Base-by-base conservation (phyloP, 805 yeast species). In the Saccharomycopsis malanga region DNA sequence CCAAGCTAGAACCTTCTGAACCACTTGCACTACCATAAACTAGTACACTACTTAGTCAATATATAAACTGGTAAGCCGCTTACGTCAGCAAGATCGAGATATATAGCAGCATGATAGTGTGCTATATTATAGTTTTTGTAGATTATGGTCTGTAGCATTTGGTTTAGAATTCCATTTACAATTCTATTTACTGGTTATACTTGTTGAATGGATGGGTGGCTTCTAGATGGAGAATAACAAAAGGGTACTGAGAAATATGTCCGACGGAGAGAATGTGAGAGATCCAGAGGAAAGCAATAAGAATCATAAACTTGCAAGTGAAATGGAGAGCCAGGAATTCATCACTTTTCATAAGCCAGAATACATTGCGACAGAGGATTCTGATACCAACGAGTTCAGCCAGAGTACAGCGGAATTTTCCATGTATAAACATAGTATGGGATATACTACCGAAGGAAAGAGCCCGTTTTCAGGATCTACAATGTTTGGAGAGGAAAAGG, bases 401-500 rank as follows among this genome's bases (percentile, higher is more conserved):
- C n/a, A n/a, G n/a, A n/a, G n/a, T n/a, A 27, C 12, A 27, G 30
- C 30, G 12, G 30, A 27, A 12, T 12, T 27, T 27, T 12, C 12
- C 30, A 27, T 27, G 30, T 27, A 27, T 12, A 27, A 27, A 27
- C 7, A 27, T 12, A n/a, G n/a, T 27, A 9, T 12, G 7, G 30
- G 30, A 12, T 12, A 7, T 12, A 7, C 7, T 27, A 12, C 30
- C 7, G 32, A 39, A 10, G 22, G 29, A 4, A 14, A 22, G 10
- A 42, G 45, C 34, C 45, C 39, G 7, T 42, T 32, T 12, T 42
- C 45, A 6, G 45, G 45, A 7, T 42, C 45, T 7, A 42, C 45
- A 12, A 32, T 42, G 14, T 42, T 42, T 27, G 39, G n/a, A 9
- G 32, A 35, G 9, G 36, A 32, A 9, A 6, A 32, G 17, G 6